Base-by-base conservation (phyloP, 768 basidiomycete species). In the Trametes villosa region DNA sequence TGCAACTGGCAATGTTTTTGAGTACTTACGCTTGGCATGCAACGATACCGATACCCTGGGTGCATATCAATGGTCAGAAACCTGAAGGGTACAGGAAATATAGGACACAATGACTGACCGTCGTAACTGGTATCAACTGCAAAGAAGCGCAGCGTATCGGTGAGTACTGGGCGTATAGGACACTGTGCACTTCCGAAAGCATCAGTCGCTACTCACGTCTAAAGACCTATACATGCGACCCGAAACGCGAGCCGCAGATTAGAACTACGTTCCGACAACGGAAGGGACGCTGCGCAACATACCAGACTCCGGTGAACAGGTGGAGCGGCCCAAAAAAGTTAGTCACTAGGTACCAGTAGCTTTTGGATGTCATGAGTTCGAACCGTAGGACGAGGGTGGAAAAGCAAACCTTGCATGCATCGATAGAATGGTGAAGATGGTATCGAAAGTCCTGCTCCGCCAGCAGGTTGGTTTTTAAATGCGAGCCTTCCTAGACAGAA, bases 271-370 rank as follows among this genome's bases (percentile, higher is more conserved):
- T n/a, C n/a, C 8, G 40, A 13, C n/a, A 6, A n/a, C 17, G 44
- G 7, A 26, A 26, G 24, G 24, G 9, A n/a, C n/a, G n/a, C n/a
- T 27, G 24, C 24, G 44, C 24, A 20, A 36, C n/a, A 4, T 12
- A 53, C 51, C 51, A 53, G 15, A 53, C 29, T 3, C 38, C 38
- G 2, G 13, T 53, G 51, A 53, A 53, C 29, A 53, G 40, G 26
- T 26, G 38, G 4, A 38, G 29, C 29, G 51, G 51, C n/a, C 18
- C 17, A 29, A 53, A 53, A 20, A 41, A 42, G 40, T 41, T 41
- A 9, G 18, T 30, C 13, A 53, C 51, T 12, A 53, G 51, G 20
- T 53, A 53, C 51, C 51, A 53, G 40, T 53, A 53, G 30, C 51
- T 53, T n/a, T 1, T 4, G 11, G 13, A 4, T 2, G 11, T 4